Conservation (phyloP, 805 yeast genomes). For the Starmerella cellae region DNA sequence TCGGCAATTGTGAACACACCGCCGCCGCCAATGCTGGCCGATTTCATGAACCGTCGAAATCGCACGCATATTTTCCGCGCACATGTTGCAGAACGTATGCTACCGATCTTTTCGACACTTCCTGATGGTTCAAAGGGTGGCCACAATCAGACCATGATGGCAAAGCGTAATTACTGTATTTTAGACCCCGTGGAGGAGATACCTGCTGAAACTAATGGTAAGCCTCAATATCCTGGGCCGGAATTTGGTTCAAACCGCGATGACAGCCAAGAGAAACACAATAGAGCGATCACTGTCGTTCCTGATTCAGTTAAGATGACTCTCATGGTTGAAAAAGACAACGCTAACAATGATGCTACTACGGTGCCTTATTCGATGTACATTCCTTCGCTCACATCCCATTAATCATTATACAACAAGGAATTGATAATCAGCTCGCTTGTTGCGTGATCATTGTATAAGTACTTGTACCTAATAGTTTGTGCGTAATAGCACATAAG, state of each 20-base stretch:
- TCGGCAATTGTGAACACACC: slow-evolving; percentile 90
- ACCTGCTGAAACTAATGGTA: slow-evolving; percentile 3
- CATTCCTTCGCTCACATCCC: slow-evolving; percentile 47
- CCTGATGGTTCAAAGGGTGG: slow-evolving; percentile 38
- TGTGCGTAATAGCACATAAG: no score
- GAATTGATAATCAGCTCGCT: no score
- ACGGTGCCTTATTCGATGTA: slow-evolving; percentile 56
- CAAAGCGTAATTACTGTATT: slow-evolving; percentile 45
- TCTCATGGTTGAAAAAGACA: slow-evolving; percentile 59
- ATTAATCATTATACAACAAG: no score
- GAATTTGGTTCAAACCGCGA: slow-evolving; percentile 9
- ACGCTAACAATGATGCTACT: slow-evolving; percentile 34
- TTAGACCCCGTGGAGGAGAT: slow-evolving; percentile 23
- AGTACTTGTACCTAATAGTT: no score
- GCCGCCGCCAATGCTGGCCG: slow-evolving; percentile 80
- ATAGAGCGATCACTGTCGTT: slow-evolving; percentile 8
- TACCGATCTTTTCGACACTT: slow-evolving; percentile 54
- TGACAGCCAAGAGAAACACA: slow-evolving; percentile 5
- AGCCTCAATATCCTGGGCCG: slow-evolving; percentile 15
- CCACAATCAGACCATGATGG: slow-evolving; percentile 40
- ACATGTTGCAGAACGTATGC: slow-evolving; percentile 63
- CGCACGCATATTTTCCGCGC: slow-evolving; percentile 53
- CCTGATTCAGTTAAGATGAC: slow-evolving; percentile 49
- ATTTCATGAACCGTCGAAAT: slow-evolving; percentile 52
- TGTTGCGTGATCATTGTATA: no score